Percentiles rank a stretch among this genome's conserved stretches.
Evolutionary conservation across 2,329 filamentous ascomycete species (phyloP).

Genomic region (Zalaria obscura): DNA sequence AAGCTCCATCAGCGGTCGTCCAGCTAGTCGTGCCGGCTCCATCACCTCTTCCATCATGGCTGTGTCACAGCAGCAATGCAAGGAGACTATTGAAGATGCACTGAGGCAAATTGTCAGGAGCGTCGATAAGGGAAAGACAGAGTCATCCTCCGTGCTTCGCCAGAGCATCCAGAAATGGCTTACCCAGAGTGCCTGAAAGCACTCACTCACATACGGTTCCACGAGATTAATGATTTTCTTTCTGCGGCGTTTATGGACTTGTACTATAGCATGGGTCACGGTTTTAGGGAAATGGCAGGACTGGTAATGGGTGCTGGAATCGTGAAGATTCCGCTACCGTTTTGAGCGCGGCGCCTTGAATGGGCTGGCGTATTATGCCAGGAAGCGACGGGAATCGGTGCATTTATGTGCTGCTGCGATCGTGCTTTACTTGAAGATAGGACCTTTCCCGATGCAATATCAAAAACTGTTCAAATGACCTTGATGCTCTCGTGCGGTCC

Average conservation of each 20-base stretch:
- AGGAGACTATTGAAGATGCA: constrained; percentile 4
- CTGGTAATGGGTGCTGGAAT: too few relatives aligned
- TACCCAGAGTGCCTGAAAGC: not conserved
- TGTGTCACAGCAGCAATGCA: constrained; percentile 4
- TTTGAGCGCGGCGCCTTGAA: too few relatives aligned
- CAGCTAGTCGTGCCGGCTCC: constrained; percentile 1
- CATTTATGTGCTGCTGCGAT: too few relatives aligned
- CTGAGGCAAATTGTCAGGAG: constrained; percentile 2
- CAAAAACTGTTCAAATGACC: too few relatives aligned
- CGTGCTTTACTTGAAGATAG: too few relatives aligned
- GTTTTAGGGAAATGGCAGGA: too few relatives aligned
- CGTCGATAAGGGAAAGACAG: constrained; percentile 2
- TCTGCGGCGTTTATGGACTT: not conserved
- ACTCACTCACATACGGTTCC: not conserved
- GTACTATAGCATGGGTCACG: not conserved
- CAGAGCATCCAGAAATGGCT: constrained; percentile 6
- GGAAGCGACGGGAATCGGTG: too few relatives aligned
- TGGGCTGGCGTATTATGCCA: too few relatives aligned
- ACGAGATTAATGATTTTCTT: not conserved
- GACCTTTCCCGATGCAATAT: too few relatives aligned
- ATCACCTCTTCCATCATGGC: constrained; percentile 2
- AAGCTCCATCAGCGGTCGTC: constrained; percentile 2
- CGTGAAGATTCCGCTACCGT: too few relatives aligned
- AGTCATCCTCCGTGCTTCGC: not conserved
- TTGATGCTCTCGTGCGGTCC: too few relatives aligned